Percentiles rank a stretch among this genome's conserved stretches.
phyloP scores from a whole-genome alignment of 192 early-diverging fungal species.

The Backusella morwellensis region DNA sequence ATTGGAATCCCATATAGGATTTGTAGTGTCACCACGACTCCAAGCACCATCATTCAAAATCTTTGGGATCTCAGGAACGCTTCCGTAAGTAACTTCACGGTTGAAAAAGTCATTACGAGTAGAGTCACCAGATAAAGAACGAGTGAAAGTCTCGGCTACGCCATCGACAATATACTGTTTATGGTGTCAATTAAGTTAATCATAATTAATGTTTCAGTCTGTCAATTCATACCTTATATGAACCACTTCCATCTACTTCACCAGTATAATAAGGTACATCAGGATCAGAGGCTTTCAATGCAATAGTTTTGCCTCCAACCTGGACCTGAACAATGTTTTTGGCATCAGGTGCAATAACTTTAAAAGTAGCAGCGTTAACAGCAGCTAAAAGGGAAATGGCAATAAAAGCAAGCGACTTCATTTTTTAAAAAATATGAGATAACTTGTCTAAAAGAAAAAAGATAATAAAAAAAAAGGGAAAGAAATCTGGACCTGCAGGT shows the following conservation, averaged over 20 bases:
- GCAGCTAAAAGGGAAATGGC: conserved; percentile 25
- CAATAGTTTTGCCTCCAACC: conserved; percentile 22
- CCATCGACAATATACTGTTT: conserved; percentile 34
- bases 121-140: conserved; percentile 16
- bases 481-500: neutral
- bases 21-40: conserved; percentile 35
- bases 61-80: conserved; percentile 39
- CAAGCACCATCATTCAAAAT: conserved; percentile 33
- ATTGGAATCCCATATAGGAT: conserved; percentile 38
- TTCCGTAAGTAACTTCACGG: conserved; percentile 39
- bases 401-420: conserved; percentile 12
- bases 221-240: conserved; percentile 33
- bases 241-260: conserved; percentile 17
- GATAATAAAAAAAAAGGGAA: neutral
- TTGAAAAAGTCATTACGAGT: conserved; percentile 40
- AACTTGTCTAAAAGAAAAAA: neutral
- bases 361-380: conserved; percentile 39
- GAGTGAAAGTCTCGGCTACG: conserved; percentile 32
- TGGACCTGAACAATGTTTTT: conserved; percentile 27
- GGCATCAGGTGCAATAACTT: conserved; percentile 36
- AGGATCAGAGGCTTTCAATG: conserved; percentile 29
- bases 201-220: neutral
- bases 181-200: neutral
- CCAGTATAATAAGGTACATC: conserved; percentile 37
- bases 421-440: neutral